Evolutionary conservation across 805 yeast species (phyloP), one percentile per base, ranked within the genome.

Genomic region (Candida stauntonica): DNA sequence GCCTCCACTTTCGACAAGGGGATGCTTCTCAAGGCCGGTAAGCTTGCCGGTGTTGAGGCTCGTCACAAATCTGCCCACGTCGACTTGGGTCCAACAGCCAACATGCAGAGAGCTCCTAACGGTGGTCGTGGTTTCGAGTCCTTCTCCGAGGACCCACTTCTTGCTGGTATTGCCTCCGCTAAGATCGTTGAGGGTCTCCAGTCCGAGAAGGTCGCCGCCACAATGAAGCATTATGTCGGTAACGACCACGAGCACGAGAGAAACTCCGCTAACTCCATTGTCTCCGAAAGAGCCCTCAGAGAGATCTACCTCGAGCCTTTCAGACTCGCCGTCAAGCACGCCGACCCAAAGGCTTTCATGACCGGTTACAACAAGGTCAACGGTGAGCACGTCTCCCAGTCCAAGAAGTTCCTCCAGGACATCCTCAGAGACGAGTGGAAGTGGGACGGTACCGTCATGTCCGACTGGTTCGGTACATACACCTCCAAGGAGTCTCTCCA

Each of bases 121-220:
- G 81, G 82, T 20, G 83, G 85, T 15, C 61, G 85, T 38, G 77
- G 77, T 2, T 79, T 77, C 50, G 85, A 79, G 55, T 67, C 77
- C 23, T 78, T 73, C 58, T 64, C 75, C 19, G 85, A 79, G 57
- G 85, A 79, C 51, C 85, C 85, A 4, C 58, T 64, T 24, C 52
- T 72, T 23, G 55, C 73, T 6, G 77, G 77, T 40, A 39, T 58
- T 12, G 64, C 57, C 14, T 70, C 83, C 26, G 66, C 77, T n/a
- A 57, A 64, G 13, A 60, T 73, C 27, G 62, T 77, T 41, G 61
- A 66, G 31, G 86, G 86, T 27, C 68, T 79, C 37, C 85, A 79
- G 54, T 51, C 58, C 26, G 57, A 63, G 33, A 67, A 71, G 32
- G 62, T 79, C 29, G 67, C 69, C 34, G 81, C 83, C 8, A 70